These are phyloP conservation scores for Corylus heterophylla DNA, from an alignment of 306 rosid species.

Conservation along the genomic window DNA sequence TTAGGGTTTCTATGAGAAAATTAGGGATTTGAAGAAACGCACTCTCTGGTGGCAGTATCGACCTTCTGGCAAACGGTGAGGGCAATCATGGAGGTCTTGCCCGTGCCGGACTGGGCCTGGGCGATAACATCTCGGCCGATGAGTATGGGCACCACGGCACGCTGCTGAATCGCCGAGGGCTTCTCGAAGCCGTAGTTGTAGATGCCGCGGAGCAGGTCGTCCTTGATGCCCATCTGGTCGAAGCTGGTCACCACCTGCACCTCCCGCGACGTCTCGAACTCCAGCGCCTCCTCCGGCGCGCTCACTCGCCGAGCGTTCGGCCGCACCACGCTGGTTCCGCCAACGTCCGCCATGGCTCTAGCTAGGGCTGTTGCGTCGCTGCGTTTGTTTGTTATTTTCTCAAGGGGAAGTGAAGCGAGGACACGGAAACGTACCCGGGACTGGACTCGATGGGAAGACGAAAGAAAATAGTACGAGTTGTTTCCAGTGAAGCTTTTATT, in stretches of 20 bases:
- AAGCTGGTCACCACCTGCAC: conserved; percentile 75
- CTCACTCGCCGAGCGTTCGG: conserved; percentile 55
- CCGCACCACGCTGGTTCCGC: conserved; percentile 70
- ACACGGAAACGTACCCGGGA: neutral
- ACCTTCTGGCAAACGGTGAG: conserved; percentile 90
- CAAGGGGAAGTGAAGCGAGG: neutral
- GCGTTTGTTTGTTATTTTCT: neutral
- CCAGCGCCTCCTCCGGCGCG: conserved; percentile 63
- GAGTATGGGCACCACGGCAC: conserved; percentile 89
- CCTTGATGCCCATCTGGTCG: conserved; percentile 92
- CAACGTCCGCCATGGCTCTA: conserved; percentile 45
- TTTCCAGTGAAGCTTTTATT: too few species aligned
- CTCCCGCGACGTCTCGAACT: conserved; percentile 86
- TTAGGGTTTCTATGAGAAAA: neutral
- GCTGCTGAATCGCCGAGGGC: conserved; percentile 96
- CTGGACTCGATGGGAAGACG: neutral
- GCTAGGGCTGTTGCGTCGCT: neutral
- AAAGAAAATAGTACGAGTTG: neutral
- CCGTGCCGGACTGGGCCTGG: conserved; percentile 99
- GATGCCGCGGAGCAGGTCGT: conserved; percentile 85
- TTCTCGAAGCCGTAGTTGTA: conserved; percentile 92
- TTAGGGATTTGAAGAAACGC: conserved; percentile 24
- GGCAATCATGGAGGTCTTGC: conserved; percentile 96
- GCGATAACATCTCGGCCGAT: conserved; percentile 97
- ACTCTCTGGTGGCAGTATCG: conserved; percentile 82